Base-by-base conservation (phyloP, 2,329 filamentous ascomycete genomes). In the Paracorniculantispora psalliotae region DNA sequence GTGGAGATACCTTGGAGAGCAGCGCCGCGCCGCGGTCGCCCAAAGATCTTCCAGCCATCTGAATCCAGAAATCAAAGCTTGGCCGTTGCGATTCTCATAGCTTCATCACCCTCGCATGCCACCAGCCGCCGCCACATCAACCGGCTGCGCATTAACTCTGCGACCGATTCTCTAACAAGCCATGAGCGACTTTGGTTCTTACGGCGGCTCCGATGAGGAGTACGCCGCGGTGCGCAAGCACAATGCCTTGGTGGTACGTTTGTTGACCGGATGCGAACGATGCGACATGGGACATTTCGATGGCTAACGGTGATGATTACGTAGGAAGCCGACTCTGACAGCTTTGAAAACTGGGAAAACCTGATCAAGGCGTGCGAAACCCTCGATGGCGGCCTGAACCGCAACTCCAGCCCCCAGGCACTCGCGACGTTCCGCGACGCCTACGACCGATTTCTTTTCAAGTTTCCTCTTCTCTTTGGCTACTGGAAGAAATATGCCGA, bases 401-500 rank as follows among this genome's bases (percentile, higher is more conserved):
- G 94, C 67, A 99, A 99, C 76, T 97, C 94, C 44, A 97, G 90
- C 71, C 92, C 94, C 1, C 90, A 96, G 69, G 91, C 94, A 28
- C 92, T 99, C 67, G 87, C 91, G 21, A 88, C 91, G 12, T 88
- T 92, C 59, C 89, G 94, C 74, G 86, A 90, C 72, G 85, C 90
- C 63, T 97, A 96, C 78, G 92, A 99, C 72, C 86, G 89, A 50
- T 96, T 99, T 70, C 87, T 99, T 23, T 85, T 90, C 62, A 97
- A 96, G 71, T 99, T 97, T 65, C 94, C 94, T 2, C 82, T 97
- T 12, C 85, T 97, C 41, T 99, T 97, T 69, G 94, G 93, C 55
- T 99, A 97, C 78, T 99, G 94, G 94, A 97, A 97, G 79, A 97
- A 97, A 73, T 99, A 97, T 81, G 94, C 94, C 69, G 93, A 97